Conservation (phyloP, 2,329 filamentous ascomycete species). For the Pseudodiploospora longispora region DNA sequence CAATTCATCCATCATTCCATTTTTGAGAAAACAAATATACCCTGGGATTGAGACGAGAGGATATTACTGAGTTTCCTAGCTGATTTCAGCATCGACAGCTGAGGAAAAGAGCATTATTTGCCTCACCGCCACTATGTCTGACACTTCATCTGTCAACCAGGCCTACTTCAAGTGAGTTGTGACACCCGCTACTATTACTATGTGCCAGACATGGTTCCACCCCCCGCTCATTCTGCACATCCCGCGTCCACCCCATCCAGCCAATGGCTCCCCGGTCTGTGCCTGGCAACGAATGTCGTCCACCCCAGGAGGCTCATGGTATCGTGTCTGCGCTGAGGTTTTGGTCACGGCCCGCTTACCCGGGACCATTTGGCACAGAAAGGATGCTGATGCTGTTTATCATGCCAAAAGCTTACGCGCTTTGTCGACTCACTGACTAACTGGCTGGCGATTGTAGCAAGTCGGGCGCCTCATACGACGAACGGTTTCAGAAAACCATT, state of each 20-base stretch:
- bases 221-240: constrained; percentile 1
- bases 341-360: constrained; percentile 6
- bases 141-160: constrained; percentile 27
- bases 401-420: too few relatives aligned
- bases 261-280: background rate
- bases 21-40: too few relatives aligned
- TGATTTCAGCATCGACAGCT: too few relatives aligned
- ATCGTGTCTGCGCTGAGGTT: constrained; percentile 6
- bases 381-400: background rate
- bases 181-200: background rate
- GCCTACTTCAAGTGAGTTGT: constrained; percentile 34
- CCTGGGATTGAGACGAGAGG: too few relatives aligned
- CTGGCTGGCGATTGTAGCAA: constrained; percentile 14
- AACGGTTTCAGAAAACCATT: constrained; percentile 45
- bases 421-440: constrained; percentile 2
- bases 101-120: constrained; percentile 1
- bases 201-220: constrained; percentile 4
- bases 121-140: constrained; percentile 21
- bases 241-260: constrained; percentile 4
- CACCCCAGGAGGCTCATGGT: background rate
- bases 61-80: too few relatives aligned
- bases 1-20: too few relatives aligned
- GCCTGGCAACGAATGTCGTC: too few relatives aligned
- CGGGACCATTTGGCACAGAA: constrained; percentile 1
- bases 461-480: constrained; percentile 33